Percentiles rank a stretch among this genome's conserved stretches.
phyloP scores from a whole-genome alignment of 1,139 yeast species.

The Scheffersomyces lignicola region DNA sequence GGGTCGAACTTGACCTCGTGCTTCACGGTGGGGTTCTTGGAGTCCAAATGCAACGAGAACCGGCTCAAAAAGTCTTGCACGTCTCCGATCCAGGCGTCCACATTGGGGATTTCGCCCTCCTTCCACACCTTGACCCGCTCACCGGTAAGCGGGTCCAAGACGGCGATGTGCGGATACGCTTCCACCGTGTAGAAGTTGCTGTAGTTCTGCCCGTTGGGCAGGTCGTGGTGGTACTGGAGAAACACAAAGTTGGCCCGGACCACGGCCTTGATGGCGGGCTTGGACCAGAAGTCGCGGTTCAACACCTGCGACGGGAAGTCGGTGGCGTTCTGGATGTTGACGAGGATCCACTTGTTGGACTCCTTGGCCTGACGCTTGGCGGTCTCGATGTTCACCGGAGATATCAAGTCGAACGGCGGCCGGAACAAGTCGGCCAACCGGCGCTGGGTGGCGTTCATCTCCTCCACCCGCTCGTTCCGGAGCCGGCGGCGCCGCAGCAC shows the following conservation, averaged over 20 bases:
- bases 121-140: constrained; percentile 78
- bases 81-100: constrained; percentile 59
- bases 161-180: constrained; percentile 83
- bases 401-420: constrained; percentile 91
- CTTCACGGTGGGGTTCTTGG: constrained; percentile 66
- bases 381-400: constrained; percentile 60
- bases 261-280: constrained; percentile 59
- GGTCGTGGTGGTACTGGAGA: constrained; percentile 76
- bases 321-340: constrained; percentile 81
- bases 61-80: constrained; percentile 58
- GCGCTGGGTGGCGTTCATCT: constrained; percentile 61
- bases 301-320: constrained; percentile 88
- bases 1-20: constrained; percentile 59
- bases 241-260: constrained; percentile 73
- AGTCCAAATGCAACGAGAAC: constrained; percentile 65
- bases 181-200: constrained; percentile 66
- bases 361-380: constrained; percentile 70
- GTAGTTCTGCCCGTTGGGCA: constrained; percentile 72
- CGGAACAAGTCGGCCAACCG: constrained; percentile 79
- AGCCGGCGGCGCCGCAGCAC: constrained; percentile 30
- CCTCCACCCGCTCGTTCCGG: constrained; percentile 27
- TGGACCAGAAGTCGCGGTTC: constrained; percentile 93
- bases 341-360: constrained; percentile 75
- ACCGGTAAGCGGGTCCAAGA: constrained; percentile 93
- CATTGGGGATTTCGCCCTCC: constrained; percentile 57